phyloP scores from a whole-genome alignment of 2,329 filamentous ascomycete genomes.

The Scortechinia acanthostroma region DNA sequence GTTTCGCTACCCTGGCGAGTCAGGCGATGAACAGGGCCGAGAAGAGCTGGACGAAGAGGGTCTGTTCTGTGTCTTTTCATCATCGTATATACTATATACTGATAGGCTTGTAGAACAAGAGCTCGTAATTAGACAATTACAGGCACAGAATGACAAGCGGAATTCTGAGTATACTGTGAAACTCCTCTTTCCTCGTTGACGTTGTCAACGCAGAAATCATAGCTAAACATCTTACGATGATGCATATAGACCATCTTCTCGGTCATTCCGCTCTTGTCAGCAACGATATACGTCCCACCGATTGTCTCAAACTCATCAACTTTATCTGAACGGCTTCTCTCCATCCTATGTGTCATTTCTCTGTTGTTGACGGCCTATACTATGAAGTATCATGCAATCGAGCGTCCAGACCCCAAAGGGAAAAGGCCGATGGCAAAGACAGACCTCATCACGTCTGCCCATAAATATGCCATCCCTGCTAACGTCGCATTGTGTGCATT shows the following conservation, averaged over 20 bases:
- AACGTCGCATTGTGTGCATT: neutral
- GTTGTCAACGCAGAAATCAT: neutral
- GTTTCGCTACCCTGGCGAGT: neutral
- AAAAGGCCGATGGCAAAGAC: neutral
- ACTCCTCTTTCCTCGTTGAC: constrained; percentile 3
- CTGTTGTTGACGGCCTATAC: neutral
- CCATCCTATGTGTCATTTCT: neutral
- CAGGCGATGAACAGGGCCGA: neutral
- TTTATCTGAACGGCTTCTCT: neutral
- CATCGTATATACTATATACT: neutral
- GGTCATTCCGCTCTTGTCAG: constrained; percentile 20
- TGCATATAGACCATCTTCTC: constrained; percentile 21
- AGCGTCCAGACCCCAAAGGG: neutral
- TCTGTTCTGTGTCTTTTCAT: neutral
- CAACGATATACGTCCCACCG: constrained; percentile 17
- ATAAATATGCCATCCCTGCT: neutral
- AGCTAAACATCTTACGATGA: no score
- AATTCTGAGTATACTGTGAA: constrained; percentile 29
- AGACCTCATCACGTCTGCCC: neutral
- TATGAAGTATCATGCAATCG: neutral
- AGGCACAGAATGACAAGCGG: constrained; percentile 21
- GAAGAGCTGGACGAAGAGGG: constrained; percentile 1
- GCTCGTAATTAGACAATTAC: constrained; percentile 22
- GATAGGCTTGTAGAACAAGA: constrained; percentile 25
- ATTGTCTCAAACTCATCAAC: constrained; percentile 6